Conservation (phyloP, 768 basidiomycete genomes). For the Lentinula guzmanii region DNA sequence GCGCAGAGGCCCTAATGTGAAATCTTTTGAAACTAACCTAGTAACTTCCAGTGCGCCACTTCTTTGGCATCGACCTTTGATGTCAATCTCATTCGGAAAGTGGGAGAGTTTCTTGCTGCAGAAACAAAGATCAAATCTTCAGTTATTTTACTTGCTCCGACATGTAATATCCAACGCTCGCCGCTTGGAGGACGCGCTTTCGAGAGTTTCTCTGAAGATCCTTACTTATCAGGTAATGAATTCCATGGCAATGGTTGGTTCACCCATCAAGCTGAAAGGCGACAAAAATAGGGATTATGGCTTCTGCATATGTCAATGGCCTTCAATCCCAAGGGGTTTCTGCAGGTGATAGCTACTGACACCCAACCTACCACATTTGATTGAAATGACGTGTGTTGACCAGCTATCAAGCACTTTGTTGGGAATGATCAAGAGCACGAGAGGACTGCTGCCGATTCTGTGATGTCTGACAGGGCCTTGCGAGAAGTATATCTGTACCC, state of each 20-base stretch:
- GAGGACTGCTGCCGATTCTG: conserved; percentile 56
- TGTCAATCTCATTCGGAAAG: conserved; percentile 43
- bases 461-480: conserved; percentile 59
- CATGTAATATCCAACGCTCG: conserved; percentile 69
- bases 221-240: conserved; percentile 49
- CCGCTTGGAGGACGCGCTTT: conserved; percentile 58
- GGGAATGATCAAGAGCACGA: conserved; percentile 74
- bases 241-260: background rate
- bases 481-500: conserved; percentile 72
- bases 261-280: conserved; percentile 1
- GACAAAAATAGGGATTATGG: conserved; percentile 39
- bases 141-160: conserved; percentile 62
- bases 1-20: conserved; percentile 10
- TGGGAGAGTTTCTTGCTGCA: conserved; percentile 54
- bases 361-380: background rate
- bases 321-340: conserved; percentile 61
- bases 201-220: conserved; percentile 78
- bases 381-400: background rate
- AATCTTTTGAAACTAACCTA: background rate
- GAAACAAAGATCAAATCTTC: conserved; percentile 65
- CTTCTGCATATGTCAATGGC: conserved; percentile 64
- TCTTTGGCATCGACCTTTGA: conserved; percentile 70
- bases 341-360: conserved; percentile 33
- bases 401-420: conserved; percentile 70
- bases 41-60: conserved; percentile 48